Base-by-base conservation (phyloP, 1,284 basidiomycete genomes). In the Ceratobasidium sp. region DNA sequence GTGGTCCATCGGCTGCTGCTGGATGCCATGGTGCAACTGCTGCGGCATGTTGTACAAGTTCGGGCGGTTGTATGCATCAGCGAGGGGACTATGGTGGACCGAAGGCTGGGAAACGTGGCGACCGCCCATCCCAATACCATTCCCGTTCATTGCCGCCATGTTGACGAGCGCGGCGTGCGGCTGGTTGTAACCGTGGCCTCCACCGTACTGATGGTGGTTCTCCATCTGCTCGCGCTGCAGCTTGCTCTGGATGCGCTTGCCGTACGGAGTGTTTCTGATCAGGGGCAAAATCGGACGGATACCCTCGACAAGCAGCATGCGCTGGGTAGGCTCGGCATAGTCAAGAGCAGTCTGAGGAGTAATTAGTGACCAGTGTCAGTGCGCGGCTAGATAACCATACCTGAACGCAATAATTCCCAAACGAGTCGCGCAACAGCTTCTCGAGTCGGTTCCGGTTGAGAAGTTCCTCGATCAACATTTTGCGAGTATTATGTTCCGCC, bases 181-280 rank as follows among this genome's bases (percentile, higher is more conserved):
- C 50, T 74, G 76, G 71, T 74, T 78, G 25, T 75, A 79, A 45
- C 74, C 77, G 68, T 82, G 77, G 45, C 80, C 70, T 2, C 74
- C 74, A 64, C 81, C 84, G 72, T 83, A 89, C 73, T 84, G 86
- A 69, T 75, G 74, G 72, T 79, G 77, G 34, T 79, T 78, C 25
- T 92, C 91, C 80, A 88, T 84, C 77, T 94, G 92, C 81, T 96
- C 93, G 68, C 94, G 91, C 79, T 96, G 94, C 68, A 98, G 83
- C 82, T 97, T 97, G 82, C 94, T 95, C 80, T 97, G 95, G 75
- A 98, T 98, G 64, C 96, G 90, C 83, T 98, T 98, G 75, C 95
- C 95, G 76, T 98, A 98, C 2, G 95, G 95, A 3, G 95, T 98
- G 81, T 97, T 98, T 75, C 95, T 91, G 77, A 98, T 97, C 73